A percentile compares a stretch with the other conserved stretches of the same genome.
These are phyloP conservation scores for Sphaerulina musiva DNA, from an alignment of 2,329 filamentous ascomycete species.

Conservation along the genomic window DNA sequence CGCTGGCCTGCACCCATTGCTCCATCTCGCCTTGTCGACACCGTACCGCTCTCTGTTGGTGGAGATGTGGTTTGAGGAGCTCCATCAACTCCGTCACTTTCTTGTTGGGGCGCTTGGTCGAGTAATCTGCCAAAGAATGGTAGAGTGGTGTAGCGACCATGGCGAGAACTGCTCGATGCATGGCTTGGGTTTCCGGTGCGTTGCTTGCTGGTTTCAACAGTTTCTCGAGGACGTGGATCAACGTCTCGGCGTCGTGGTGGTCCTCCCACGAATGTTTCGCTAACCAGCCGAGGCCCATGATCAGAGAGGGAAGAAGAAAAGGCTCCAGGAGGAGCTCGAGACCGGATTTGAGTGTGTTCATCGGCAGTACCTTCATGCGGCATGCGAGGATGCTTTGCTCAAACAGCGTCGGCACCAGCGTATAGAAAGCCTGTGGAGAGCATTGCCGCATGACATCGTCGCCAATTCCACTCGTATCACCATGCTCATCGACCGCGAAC, in stretches of 20 bases:
- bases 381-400: constrained; percentile 67
- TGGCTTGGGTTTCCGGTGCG: constrained; percentile 63
- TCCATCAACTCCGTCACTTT: constrained; percentile 60
- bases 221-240: constrained; percentile 65
- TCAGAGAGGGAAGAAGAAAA: constrained; percentile 70
- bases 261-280: constrained; percentile 62
- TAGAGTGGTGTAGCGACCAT: constrained; percentile 65
- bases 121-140: constrained; percentile 59
- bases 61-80: constrained; percentile 54
- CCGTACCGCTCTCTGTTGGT: constrained; percentile 55
- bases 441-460: constrained; percentile 79
- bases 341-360: constrained; percentile 66
- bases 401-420: constrained; percentile 70
- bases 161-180: constrained; percentile 65
- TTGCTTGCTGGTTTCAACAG: constrained; percentile 64
- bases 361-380: constrained; percentile 56
- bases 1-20: constrained; percentile 46
- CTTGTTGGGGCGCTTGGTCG: constrained; percentile 61
- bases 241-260: constrained; percentile 56
- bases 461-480: constrained; percentile 57
- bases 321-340: constrained; percentile 76
- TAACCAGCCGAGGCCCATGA: constrained; percentile 67
- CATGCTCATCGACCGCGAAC: constrained; percentile 59
- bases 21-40: constrained; percentile 62
- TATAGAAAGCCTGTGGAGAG: constrained; percentile 74